These are phyloP conservation scores for Fusarium sp. DNA, from an alignment of 2,329 filamentous ascomycete genomes.

Conservation along the genomic window DNA sequence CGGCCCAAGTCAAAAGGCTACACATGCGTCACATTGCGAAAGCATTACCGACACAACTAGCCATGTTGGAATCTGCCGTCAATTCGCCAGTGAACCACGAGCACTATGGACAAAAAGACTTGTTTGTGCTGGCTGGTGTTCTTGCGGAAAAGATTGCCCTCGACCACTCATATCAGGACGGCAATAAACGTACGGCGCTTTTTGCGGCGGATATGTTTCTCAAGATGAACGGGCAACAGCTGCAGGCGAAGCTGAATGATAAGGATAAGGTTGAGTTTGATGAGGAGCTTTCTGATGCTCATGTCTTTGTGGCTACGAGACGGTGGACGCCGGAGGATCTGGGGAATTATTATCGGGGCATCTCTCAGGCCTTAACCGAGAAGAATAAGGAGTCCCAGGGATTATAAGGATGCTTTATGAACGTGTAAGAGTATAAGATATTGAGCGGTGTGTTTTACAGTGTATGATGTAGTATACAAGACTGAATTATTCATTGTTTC, in stretches of 20 bases:
- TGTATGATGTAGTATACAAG: background rate
- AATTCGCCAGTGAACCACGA: background rate
- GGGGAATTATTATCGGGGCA: conserved; percentile 22
- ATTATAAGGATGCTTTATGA: no score
- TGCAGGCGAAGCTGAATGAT: conserved; percentile 9
- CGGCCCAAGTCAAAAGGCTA: background rate
- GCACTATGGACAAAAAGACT: conserved; percentile 28
- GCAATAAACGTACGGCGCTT: conserved; percentile 34
- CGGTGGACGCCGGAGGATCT: conserved; percentile 33
- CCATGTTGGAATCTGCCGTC: background rate
- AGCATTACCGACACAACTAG: background rate
- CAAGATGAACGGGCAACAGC: conserved; percentile 33
- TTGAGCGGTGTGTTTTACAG: background rate
- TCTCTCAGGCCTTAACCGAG: background rate
- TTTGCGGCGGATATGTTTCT: conserved; percentile 35
- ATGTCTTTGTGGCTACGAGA: conserved; percentile 26
- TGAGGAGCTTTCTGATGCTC: conserved; percentile 18
- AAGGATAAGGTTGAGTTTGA: background rate
- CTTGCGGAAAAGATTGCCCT: conserved; percentile 37
- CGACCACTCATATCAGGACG: conserved; percentile 35
- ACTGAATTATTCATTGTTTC: background rate
- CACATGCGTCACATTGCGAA: background rate
- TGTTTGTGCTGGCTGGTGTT: conserved; percentile 34
- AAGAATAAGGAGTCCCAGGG: background rate
- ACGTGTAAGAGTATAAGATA: background rate